Evolutionary conservation across 2,329 filamentous ascomycete genomes (phyloP).

Genomic region (Dactylellina sp.): DNA sequence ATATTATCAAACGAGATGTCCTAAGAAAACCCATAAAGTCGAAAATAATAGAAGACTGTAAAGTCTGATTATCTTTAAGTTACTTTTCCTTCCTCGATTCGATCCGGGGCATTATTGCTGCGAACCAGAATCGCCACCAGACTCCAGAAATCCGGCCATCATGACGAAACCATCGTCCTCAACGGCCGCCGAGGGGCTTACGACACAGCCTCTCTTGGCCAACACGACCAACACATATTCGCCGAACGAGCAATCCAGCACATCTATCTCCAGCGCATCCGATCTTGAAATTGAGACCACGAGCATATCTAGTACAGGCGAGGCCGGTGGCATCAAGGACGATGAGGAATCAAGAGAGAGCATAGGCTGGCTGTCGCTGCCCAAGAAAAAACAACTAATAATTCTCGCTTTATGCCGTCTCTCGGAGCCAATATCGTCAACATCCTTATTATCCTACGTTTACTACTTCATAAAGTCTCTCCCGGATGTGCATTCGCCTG

Average conservation of each 20-base stretch:
- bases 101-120: neutral
- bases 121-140: conserved; percentile 6
- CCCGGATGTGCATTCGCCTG: conserved; percentile 68
- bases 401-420: conserved; percentile 82
- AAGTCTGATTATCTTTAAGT: neutral
- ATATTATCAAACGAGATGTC: no score
- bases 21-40: neutral
- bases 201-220: conserved; percentile 53
- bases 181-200: neutral
- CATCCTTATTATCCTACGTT: conserved; percentile 81
- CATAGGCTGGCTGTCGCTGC: conserved; percentile 78
- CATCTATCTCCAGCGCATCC: conserved; percentile 29
- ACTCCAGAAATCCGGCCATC: neutral
- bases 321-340: conserved; percentile 8
- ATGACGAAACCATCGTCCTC: conserved; percentile 1
- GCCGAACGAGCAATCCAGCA: conserved; percentile 3
- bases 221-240: conserved; percentile 46
- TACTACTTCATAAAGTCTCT: conserved; percentile 91
- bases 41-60: neutral
- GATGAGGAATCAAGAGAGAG: conserved; percentile 61
- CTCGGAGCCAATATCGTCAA: conserved; percentile 84
- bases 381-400: conserved; percentile 79
- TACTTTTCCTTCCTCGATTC: no score
- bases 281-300: conserved; percentile 16
- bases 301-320: conserved; percentile 29